Evolutionary conservation across 768 basidiomycete species (phyloP).

Genomic region (Wakefieldia striispora): DNA sequence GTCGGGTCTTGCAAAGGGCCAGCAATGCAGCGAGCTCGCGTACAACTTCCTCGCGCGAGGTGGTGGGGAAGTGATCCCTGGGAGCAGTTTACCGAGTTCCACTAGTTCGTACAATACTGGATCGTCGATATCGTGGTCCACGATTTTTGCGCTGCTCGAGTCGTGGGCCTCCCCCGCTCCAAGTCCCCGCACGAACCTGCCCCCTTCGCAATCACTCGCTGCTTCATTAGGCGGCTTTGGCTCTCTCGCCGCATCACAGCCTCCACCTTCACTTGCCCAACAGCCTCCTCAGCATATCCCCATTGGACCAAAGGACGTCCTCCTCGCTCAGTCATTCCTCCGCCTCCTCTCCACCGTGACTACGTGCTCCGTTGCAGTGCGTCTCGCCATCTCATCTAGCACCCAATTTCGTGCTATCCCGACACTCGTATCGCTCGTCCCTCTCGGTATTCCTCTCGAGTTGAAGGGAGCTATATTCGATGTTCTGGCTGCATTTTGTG

Average conservation of each 20-base stretch:
- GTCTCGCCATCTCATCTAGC: constrained; percentile 73
- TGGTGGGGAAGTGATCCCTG: constrained; percentile 65
- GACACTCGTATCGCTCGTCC: constrained; percentile 74
- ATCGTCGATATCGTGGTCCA: constrained; percentile 72
- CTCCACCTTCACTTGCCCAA: constrained; percentile 31
- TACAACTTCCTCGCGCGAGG: constrained; percentile 86
- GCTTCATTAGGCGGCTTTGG: constrained; percentile 31
- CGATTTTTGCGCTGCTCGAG: constrained; percentile 72
- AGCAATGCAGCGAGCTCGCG: constrained; percentile 80
- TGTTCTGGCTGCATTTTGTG: constrained; percentile 78
- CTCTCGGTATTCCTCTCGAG: constrained; percentile 82
- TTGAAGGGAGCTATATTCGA: constrained; percentile 85
- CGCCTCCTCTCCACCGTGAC: constrained; percentile 75
- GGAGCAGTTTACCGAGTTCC: constrained; percentile 46
- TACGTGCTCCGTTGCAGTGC: constrained; percentile 70
- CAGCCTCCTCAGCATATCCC: constrained; percentile 42
- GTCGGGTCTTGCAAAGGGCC: constrained; percentile 76
- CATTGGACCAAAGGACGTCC: constrained; percentile 68
- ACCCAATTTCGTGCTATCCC: constrained; percentile 79
- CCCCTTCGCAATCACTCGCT: constrained; percentile 41
- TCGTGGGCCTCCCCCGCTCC: constrained; percentile 64
- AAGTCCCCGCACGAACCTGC: constrained; percentile 43
- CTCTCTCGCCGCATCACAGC: constrained; percentile 29
- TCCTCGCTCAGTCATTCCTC: constrained; percentile 79
- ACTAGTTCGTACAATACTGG: constrained; percentile 40